These are phyloP conservation scores for Tagetes patula DNA, from an alignment of 129 eudicot genomes.

Conservation along the genomic window DNA sequence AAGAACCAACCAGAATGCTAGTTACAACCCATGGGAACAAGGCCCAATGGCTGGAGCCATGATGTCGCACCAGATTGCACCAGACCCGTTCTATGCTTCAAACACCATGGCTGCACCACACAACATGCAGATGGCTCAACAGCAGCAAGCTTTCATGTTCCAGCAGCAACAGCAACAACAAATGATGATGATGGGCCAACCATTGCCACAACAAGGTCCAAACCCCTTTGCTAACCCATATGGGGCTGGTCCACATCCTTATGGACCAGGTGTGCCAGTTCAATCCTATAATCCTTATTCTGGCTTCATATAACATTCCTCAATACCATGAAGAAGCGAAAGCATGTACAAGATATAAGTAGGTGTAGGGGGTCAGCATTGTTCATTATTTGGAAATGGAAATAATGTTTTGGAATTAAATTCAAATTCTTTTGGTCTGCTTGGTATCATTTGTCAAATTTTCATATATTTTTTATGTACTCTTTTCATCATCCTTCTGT, in stretches of 20 bases:
- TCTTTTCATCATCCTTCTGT: conserved; percentile 5
- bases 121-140: conserved; percentile 68
- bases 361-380: conserved; percentile 35
- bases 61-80: conserved; percentile 57
- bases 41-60: conserved; percentile 36
- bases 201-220: conserved; percentile 42
- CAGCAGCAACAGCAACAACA: conserved; percentile 62
- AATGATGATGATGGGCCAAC: conserved; percentile 74
- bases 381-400: conserved; percentile 35
- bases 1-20: conserved; percentile 37
- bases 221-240: conserved; percentile 73
- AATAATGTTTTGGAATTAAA: conserved; percentile 34
- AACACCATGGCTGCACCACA: conserved; percentile 64
- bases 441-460: conserved; percentile 24
- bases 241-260: conserved; percentile 50
- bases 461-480: background rate
- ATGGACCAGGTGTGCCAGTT: conserved; percentile 80
- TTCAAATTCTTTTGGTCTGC: conserved; percentile 38
- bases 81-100: conserved; percentile 82
- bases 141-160: conserved; percentile 63
- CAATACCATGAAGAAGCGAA: conserved; percentile 5
- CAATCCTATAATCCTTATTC: conserved; percentile 80
- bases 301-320: conserved; percentile 51
- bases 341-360: conserved; percentile 38
- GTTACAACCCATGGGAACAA: conserved; percentile 76